These are phyloP conservation scores for Puccinia coronata DNA, from an alignment of 1,284 basidiomycete genomes.

Conservation along the genomic window DNA sequence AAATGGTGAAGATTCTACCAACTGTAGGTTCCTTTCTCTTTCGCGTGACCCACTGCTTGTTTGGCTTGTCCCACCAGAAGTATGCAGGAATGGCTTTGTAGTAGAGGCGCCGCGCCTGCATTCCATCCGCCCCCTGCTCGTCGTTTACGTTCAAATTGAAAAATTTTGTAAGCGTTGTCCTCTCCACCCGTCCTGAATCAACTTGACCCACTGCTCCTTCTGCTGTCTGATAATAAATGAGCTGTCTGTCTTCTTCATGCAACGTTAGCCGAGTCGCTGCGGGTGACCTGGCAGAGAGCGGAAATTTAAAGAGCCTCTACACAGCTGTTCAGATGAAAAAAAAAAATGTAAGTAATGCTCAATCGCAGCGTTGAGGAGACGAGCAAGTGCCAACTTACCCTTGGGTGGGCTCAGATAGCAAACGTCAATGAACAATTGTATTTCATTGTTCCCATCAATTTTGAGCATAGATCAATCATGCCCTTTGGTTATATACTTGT, in stretches of 20 bases:
- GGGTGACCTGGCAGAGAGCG: conserved; percentile 54
- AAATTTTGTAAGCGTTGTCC: neutral
- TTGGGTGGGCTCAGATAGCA: neutral
- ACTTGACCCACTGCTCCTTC: neutral
- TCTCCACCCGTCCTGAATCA: neutral
- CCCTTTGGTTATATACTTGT: conserved; percentile 28
- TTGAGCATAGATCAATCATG: neutral
- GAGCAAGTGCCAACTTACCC: neutral
- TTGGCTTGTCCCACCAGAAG: too few species aligned
- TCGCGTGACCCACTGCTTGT: too few species aligned
- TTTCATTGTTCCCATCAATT: neutral
- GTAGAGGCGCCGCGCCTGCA: neutral
- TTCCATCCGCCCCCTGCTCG: neutral
- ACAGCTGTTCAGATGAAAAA: conserved; percentile 51
- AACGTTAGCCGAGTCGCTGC: neutral
- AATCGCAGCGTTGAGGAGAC: too few species aligned
- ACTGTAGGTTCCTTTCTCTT: too few species aligned
- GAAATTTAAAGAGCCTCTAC: conserved; percentile 60
- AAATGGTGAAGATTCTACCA: too few species aligned
- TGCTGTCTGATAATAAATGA: too few species aligned
- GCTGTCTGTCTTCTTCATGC: neutral
- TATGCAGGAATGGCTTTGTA: too few species aligned
- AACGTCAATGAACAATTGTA: neutral
- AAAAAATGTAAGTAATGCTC: too few species aligned
- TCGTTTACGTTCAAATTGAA: neutral